Conservation (phyloP, 1,139 yeast genomes). For the Citeromyces hawaiiensis region DNA sequence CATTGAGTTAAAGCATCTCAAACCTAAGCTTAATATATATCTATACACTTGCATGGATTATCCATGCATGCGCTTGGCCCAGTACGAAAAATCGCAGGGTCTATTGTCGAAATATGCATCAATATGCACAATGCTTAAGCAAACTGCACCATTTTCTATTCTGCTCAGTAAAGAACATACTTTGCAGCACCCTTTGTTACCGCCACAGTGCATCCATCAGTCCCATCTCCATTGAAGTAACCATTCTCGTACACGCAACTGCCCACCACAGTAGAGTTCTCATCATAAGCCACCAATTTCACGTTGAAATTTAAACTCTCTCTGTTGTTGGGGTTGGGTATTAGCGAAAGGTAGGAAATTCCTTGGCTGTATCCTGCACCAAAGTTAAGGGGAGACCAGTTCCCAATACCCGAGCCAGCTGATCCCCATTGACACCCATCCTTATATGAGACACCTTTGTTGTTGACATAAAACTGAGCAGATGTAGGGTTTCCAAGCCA, state of each 20-base stretch:
- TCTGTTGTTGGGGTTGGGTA: constrained; percentile 70
- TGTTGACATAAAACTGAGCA: constrained; percentile 70
- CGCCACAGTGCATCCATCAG: constrained; percentile 71
- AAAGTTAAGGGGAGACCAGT: constrained; percentile 74
- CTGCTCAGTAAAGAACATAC: constrained; percentile 40
- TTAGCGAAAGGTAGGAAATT: constrained; percentile 57
- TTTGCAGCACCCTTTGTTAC: constrained; percentile 55
- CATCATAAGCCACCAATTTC: constrained; percentile 50
- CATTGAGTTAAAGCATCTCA: neutral
- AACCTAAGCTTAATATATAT: neutral
- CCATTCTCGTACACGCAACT: constrained; percentile 55
- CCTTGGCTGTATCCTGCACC: constrained; percentile 63
- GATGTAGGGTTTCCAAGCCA: constrained; percentile 62
- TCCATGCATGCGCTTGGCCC: neutral
- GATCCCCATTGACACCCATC: constrained; percentile 75
- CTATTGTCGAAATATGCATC: neutral
- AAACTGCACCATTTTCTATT: neutral
- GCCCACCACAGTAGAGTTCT: constrained; percentile 38
- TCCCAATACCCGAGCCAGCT: constrained; percentile 52
- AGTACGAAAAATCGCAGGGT: neutral
- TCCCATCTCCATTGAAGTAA: constrained; percentile 42
- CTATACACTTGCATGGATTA: neutral
- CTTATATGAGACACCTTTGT: constrained; percentile 62
- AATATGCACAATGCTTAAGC: neutral
- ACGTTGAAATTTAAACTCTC: constrained; percentile 52